These are phyloP conservation scores for Cordyceps javanica DNA, from an alignment of 2,329 filamentous ascomycete species.

Conservation along the genomic window DNA sequence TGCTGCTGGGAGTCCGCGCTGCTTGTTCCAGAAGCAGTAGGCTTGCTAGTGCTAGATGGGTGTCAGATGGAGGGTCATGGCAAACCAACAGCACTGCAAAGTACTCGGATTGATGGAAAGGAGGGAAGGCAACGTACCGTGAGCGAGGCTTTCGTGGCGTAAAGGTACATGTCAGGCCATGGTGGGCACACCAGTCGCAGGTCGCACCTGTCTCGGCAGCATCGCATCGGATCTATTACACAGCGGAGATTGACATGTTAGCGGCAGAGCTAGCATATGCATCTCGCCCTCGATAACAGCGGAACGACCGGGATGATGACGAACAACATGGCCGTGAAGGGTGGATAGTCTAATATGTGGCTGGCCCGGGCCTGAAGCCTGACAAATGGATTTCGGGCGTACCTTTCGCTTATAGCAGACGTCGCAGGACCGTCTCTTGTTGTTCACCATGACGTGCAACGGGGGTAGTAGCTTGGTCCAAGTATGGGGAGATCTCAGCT, in stretches of 20 bases:
- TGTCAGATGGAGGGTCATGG: not conserved
- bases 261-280: not conserved
- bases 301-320: not conserved
- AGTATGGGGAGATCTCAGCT: not conserved
- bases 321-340: not conserved
- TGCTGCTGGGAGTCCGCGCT: not conserved
- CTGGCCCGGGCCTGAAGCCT: not conserved
- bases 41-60: not conserved
- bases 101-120: not conserved
- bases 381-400: slow-evolving; percentile 2
- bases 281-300: not conserved
- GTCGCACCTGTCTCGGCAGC: slow-evolving; percentile 27
- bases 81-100: not conserved
- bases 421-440: slow-evolving; percentile 34
- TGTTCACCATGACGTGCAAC: slow-evolving; percentile 5
- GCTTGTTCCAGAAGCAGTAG: not conserved
- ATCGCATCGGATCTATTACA: slow-evolving; percentile 43
- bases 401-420: slow-evolving; percentile 45
- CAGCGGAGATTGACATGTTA: slow-evolving; percentile 12
- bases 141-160: slow-evolving; percentile 16
- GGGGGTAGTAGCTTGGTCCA: not conserved
- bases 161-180: slow-evolving; percentile 41
- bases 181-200: slow-evolving; percentile 47
- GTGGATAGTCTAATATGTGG: slow-evolving; percentile 2
- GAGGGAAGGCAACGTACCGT: not conserved